A percentile compares a stretch with the other conserved stretches of the same genome.
These are phyloP conservation scores for Fraxinus greggii DNA, from an alignment of 305 asterid species.

Conservation along the genomic window DNA sequence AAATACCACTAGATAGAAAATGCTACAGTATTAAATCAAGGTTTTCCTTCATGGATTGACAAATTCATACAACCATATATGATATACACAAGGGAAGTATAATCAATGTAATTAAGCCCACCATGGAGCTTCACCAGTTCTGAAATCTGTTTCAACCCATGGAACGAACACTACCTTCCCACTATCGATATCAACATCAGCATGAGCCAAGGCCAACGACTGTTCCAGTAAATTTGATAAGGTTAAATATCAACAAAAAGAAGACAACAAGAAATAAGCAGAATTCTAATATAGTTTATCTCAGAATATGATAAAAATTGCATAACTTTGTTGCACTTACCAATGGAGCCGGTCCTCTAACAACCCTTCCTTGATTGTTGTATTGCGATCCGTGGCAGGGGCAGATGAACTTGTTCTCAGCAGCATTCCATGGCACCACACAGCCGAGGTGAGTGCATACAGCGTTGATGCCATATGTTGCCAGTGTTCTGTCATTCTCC, in stretches of 20 bases:
- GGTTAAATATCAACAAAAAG: neutral
- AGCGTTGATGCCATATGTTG: conserved; percentile 87
- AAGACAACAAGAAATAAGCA: neutral
- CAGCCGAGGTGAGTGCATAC: conserved; percentile 97
- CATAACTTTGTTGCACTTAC: conserved; percentile 35
- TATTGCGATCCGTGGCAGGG: conserved; percentile 98
- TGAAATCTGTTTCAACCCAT: conserved; percentile 92
- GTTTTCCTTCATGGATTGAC: conserved; percentile 19
- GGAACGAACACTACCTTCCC: conserved; percentile 91
- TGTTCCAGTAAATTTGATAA: conserved; percentile 25
- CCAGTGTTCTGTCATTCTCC: conserved; percentile 80
- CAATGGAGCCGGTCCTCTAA: conserved; percentile 95
- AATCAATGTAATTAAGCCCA: conserved; percentile 50
- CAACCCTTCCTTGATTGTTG: conserved; percentile 86
- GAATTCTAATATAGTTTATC: neutral
- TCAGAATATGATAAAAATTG: neutral
- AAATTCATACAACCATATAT: conserved; percentile 6
- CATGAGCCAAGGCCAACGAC: conserved; percentile 93
- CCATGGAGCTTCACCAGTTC: conserved; percentile 96
- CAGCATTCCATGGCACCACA: conserved; percentile 84
- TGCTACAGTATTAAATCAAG: conserved; percentile 10
- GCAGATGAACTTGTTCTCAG: conserved; percentile 92
- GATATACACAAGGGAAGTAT: neutral
- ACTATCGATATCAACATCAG: conserved; percentile 67
- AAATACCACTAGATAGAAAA: conserved; percentile 3